Base-by-base conservation (phyloP, 352 stramenopile genomes). In the Pythium pyrilobum region DNA sequence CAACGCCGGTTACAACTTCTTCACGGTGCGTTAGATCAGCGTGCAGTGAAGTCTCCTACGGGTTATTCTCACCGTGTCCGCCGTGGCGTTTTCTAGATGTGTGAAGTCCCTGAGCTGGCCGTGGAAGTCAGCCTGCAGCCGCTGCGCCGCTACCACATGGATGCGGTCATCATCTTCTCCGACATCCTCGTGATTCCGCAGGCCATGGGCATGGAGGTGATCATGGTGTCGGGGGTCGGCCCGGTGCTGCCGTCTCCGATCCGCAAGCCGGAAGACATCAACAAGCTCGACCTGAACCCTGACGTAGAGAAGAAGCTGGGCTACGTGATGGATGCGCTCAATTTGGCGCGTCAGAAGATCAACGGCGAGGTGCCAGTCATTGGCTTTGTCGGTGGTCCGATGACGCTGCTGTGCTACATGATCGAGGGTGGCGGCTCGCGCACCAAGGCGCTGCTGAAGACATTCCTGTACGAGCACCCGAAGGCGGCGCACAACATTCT, bases 321-420 rank as follows among this genome's bases (percentile, higher is more conserved):
- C 31, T 97, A 98, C 69, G 90, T 99, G 34, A 79, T 98, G 50
- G 89, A 98, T 44, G 93, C 92, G 36, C 78, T 99, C 6, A 96
- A 93, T 57, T 71, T 97, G 50, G 98, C 97, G 59, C 88, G 88
- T 11, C 66, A 97, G 60, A 73, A 89, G 53, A 89, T 97, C 57
- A 83, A 96, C 34, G 85, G 85, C 28, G 74, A 93, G 53, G 91
- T 98, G n/a, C 92, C 92, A n/a, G 72, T 99, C 2, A 98, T 99
- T 64, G 97, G 97, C 38, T 99, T 99, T 69, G 95, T 89, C n/a
- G 97, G 96, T 27, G 96, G 85, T 15, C 97, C 97, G 12, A 96
- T 97, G 57, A 99, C 96, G 31, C 83, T 99, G 37, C 81, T 99
- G 44, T 98, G 93, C 75, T 99, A 99, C 79, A 99, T 99, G 94